Conservation (phyloP, 2,329 filamentous ascomycete species). For the Aspergillus phoenicis region DNA sequence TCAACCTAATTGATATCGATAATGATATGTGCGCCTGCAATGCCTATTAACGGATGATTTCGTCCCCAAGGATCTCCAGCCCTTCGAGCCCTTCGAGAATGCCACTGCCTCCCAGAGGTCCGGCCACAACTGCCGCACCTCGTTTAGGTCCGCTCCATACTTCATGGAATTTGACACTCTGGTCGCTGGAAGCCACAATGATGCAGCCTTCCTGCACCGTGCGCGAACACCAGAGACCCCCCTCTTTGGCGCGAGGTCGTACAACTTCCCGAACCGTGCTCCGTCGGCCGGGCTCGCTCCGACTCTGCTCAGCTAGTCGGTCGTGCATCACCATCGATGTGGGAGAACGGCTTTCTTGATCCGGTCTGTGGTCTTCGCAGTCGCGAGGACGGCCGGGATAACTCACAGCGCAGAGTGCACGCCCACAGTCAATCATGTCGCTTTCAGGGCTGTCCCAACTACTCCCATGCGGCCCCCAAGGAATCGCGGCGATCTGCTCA, state of each 20-base stretch:
- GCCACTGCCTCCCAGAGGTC: constrained; percentile 76
- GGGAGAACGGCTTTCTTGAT: constrained; percentile 18
- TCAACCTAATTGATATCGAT: neutral
- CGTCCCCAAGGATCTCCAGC: constrained; percentile 60
- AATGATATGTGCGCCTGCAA: neutral
- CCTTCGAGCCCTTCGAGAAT: constrained; percentile 82
- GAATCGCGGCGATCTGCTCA: constrained; percentile 78
- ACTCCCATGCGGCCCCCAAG: constrained; percentile 67
- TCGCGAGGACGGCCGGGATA: constrained; percentile 69
- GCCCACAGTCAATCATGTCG: constrained; percentile 40
- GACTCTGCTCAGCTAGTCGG: constrained; percentile 6
- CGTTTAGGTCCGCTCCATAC: constrained; percentile 74
- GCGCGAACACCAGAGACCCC: constrained; percentile 57
- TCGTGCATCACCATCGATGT: constrained; percentile 14
- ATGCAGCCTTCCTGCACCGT: constrained; percentile 76
- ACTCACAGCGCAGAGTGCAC: constrained; percentile 80
- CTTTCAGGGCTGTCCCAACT: constrained; percentile 31
- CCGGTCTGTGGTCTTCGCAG: constrained; percentile 17
- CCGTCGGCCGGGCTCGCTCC: constrained; percentile 11
- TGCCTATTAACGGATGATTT: constrained; percentile 65
- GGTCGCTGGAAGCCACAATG: constrained; percentile 87
- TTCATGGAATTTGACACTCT: constrained; percentile 93
- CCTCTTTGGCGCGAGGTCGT: constrained; percentile 49
- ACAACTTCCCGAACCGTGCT: constrained; percentile 26
- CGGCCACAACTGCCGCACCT: constrained; percentile 55